phyloP scores from a whole-genome alignment of 2,329 filamentous ascomycete genomes.

The Blumeria hordei region DNA sequence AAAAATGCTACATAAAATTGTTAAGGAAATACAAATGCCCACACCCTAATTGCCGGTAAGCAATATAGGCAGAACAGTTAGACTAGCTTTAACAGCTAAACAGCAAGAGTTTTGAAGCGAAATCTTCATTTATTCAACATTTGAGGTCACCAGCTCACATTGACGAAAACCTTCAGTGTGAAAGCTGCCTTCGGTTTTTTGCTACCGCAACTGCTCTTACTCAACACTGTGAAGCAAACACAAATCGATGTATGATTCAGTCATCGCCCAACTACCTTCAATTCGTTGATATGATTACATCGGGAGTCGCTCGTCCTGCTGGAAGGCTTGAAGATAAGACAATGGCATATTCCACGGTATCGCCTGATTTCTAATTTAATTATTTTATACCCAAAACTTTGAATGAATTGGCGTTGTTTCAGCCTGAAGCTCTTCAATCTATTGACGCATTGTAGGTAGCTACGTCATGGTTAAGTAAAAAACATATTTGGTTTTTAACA shows the following conservation, averaged over 20 bases:
- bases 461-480: too few relatives aligned
- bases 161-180: conserved; percentile 19
- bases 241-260: conserved; percentile 20
- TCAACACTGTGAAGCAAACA: conserved; percentile 24
- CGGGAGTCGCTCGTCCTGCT: conserved; percentile 12
- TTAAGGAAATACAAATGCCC: conserved; percentile 12
- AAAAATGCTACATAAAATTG: conserved; percentile 5
- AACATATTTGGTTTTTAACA: too few relatives aligned
- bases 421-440: too few relatives aligned
- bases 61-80: neutral
- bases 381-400: too few relatives aligned
- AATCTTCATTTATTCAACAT: conserved; percentile 15
- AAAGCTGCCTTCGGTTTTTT: conserved; percentile 21
- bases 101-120: conserved; percentile 5
- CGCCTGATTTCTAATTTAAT: neutral
- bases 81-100: neutral
- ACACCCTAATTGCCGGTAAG: conserved; percentile 10
- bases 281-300: conserved; percentile 19
- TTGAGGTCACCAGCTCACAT: conserved; percentile 21
- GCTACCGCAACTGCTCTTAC: conserved; percentile 20
- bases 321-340: conserved; percentile 16
- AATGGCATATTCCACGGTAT: conserved; percentile 12
- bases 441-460: too few relatives aligned
- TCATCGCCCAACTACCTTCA: conserved; percentile 17
- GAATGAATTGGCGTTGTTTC: too few relatives aligned